Evolutionary conservation across 2,329 filamentous ascomycete species (phyloP), one percentile per base, ranked within the genome.

Genomic region (Fusarium continuum): DNA sequence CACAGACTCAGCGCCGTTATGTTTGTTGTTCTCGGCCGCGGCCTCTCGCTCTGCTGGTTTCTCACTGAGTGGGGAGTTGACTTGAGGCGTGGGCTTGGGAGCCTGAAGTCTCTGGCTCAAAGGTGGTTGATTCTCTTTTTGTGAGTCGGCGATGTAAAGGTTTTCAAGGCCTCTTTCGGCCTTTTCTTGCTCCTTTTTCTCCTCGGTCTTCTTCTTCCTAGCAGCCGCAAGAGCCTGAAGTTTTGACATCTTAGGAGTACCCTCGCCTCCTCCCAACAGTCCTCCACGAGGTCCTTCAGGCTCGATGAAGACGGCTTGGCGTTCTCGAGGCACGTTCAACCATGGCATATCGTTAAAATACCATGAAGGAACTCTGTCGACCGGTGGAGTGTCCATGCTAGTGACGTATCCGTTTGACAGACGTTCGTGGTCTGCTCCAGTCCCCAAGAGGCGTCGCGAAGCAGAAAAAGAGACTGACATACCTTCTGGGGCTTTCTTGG

Each of bases 291-390:
- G 87, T 61, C 29, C 84, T 14, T 68, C 61, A 55, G 75, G 86
- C 34, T 88, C 82, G 44, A 91, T 77, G 31, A 93, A 84, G 14
- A 89, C 82, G 14, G 90, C 85, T 65, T 85, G 83, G 25, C 91
- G 86, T 40, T 89, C 77, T 32, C 76, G 69, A 19, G 93, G 91
- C 10, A 94, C 80, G 47, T 88, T 84, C 49, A 93, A 82, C 94
- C 95, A 99, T 2, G 93, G 91, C 72, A 90, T 90, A 72, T 96
- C 93, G 70, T 82, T 79, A 75, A 97, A 99, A 76, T 93, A 91
- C 81, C 55, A 80, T 75, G 50, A 82, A 78, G 41, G 73, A 71
- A 61, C 67, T 29, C 61, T 56, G 46, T 43, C 55, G 38, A 68
- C 55, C 46, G 35, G 62, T 49, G 52, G 70, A 64, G 45, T 34